These are phyloP conservation scores for Phytopythium mirpurense DNA, from an alignment of 352 stramenopile species.

Conservation along the genomic window DNA sequence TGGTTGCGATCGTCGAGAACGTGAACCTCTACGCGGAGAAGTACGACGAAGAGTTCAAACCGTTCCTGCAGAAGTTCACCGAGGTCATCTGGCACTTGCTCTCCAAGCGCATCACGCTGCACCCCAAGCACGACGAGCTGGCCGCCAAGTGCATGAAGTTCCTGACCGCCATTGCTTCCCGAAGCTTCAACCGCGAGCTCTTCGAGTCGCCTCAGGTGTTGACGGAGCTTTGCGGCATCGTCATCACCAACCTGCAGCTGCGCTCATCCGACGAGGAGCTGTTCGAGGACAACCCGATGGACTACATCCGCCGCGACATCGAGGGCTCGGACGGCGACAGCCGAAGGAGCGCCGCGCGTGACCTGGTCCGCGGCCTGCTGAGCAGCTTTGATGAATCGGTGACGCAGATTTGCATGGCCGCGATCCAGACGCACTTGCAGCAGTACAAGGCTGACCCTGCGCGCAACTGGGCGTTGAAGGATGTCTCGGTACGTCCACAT, in stretches of 20 bases:
- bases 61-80: slow-evolving; percentile 94
- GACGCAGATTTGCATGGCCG: slow-evolving; percentile 91
- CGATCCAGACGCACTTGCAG: slow-evolving; percentile 89
- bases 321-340: slow-evolving; percentile 97
- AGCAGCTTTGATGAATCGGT: slow-evolving; percentile 92
- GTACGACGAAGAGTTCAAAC: slow-evolving; percentile 99
- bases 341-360: slow-evolving; percentile 91
- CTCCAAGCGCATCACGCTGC: slow-evolving; percentile 60
- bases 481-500: slow-evolving; percentile 91
- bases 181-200: slow-evolving; percentile 90
- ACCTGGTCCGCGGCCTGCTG: slow-evolving; percentile 94
- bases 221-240: slow-evolving; percentile 94
- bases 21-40: slow-evolving; percentile 97
- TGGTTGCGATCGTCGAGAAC: slow-evolving; percentile 96
- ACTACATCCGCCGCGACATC: slow-evolving; percentile 98
- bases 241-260: slow-evolving; percentile 97
- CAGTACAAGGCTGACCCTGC: slow-evolving; percentile 85
- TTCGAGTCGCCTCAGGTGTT: slow-evolving; percentile 82
- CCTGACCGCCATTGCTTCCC: slow-evolving; percentile 93
- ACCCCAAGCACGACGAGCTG: slow-evolving; percentile 94
- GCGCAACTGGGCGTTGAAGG: slow-evolving; percentile 93
- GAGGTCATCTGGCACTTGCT: slow-evolving; percentile 81
- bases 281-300: slow-evolving; percentile 98
- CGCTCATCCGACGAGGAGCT: slow-evolving; percentile 95
- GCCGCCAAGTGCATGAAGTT: slow-evolving; percentile 97